Evolutionary conservation across 176 grass and related monocot species (phyloP).

Genomic region (Coix lacrymajobi): DNA sequence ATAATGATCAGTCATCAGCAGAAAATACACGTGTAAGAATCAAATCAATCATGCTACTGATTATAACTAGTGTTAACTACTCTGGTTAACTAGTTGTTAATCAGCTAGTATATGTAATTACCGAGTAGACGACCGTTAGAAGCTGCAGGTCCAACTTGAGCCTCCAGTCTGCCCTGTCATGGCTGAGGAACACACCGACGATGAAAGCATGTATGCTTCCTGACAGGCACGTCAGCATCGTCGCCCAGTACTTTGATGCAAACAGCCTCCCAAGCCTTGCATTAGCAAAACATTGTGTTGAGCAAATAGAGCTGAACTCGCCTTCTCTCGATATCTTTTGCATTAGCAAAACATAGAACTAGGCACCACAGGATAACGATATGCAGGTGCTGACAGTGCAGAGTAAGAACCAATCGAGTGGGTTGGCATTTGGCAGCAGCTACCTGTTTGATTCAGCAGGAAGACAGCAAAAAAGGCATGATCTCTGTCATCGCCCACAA

Average conservation of each 20-base stretch:
- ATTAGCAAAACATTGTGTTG: too few relatives aligned
- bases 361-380: neutral
- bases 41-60: neutral
- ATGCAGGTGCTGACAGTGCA: too few relatives aligned
- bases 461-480: too few relatives aligned
- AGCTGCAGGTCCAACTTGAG: conserved; percentile 45
- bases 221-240: conserved; percentile 29
- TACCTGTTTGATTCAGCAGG: too few relatives aligned
- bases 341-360: too few relatives aligned
- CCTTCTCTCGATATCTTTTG: neutral
- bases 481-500: too few relatives aligned
- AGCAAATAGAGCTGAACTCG: neutral
- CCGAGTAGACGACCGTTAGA: conserved; percentile 30
- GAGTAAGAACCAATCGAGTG: too few relatives aligned
- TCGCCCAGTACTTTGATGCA: conserved; percentile 27
- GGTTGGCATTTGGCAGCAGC: too few relatives aligned
- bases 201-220: conserved; percentile 12
- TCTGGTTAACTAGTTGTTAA: too few relatives aligned
- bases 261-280: conserved; percentile 28
- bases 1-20: neutral
- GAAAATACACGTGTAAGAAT: neutral
- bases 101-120: neutral
- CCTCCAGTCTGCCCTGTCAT: conserved; percentile 8
- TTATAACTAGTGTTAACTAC: neutral
- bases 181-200: neutral